Base-by-base conservation (phyloP, 2,329 filamentous ascomycete genomes). In the Aspergillus unguis region DNA sequence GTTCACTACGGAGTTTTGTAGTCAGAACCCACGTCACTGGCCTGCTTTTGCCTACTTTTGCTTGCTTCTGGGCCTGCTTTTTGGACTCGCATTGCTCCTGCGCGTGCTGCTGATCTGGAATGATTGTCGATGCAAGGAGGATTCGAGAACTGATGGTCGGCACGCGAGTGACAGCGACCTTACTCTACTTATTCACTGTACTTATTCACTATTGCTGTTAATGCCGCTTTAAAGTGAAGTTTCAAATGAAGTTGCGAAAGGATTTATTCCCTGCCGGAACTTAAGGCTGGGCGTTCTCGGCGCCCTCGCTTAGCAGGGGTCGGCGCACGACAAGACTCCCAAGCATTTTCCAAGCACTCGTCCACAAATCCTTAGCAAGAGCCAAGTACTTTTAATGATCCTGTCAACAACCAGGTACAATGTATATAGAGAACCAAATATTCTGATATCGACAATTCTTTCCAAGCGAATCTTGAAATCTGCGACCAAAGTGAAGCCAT, bases 351-450 rank as follows among this genome's bases (percentile, higher is more conserved):
- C 46, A 48, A 48, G 46, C 28, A 29, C 23, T 31, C 31, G 35
- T 35, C 37, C 25, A n/a, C 29, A n/a, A 35, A 48, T 32, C 33
- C n/a, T 11, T 29, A 31, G 36, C 45, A 29, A 32, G 28, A 48
- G 46, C 46, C 46, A 48, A 48, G 46, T 10, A 6, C 17, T 42
- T n/a, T 7, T 40, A 41, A 42, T 48, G 45, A 48, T 48, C 45
- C 45, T 41, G n/a, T 47, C 27, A n/a, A 35, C 44, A 9, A 35
- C 43, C 43, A 33, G 32, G 29, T 17, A 7, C 33, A 36, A 36
- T 4, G 8, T 38, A 6, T 1, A 38, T 38, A 6, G 5, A 36
- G 33, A 23, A 29, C 17, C 27, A 44, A 25, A 17, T 23, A 26
- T 26, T 3, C 5, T 38, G 3, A 10, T 5, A 26, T 28, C 25